Percentiles rank a stretch among this genome's conserved stretches.
phyloP scores from a whole-genome alignment of 768 basidiomycete genomes.

The Asterophora lycoperdoides region DNA sequence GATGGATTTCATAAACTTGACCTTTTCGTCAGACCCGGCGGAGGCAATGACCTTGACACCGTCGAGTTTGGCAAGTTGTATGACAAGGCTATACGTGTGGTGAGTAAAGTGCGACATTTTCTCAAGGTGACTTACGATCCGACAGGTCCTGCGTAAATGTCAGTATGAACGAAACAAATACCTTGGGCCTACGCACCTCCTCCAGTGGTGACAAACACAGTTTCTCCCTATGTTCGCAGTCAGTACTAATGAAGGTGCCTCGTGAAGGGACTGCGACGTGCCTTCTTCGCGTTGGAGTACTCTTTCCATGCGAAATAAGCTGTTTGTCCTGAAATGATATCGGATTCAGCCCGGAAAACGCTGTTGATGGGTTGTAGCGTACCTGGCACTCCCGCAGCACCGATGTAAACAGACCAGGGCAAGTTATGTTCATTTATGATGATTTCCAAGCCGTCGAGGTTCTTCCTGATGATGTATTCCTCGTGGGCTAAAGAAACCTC shows the following conservation, averaged over 20 bases:
- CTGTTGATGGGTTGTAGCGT: too few species aligned
- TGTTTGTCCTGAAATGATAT: constrained; percentile 27
- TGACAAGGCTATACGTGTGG: too few species aligned
- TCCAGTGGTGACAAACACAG: constrained; percentile 37
- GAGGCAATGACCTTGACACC: constrained; percentile 55
- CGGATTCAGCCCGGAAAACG: too few species aligned
- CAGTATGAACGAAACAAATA: not conserved
- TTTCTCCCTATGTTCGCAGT: constrained; percentile 29
- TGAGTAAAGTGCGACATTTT: constrained; percentile 26
- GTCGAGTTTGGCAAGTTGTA: not conserved
- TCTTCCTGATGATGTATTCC: constrained; percentile 34
- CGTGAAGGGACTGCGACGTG: constrained; percentile 6
- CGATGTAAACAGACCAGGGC: constrained; percentile 45
- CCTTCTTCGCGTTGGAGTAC: constrained; percentile 35
- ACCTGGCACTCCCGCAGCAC: constrained; percentile 51
- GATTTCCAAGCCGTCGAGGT: constrained; percentile 19
- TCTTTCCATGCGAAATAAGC: constrained; percentile 40
- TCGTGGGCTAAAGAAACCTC: constrained; percentile 29
- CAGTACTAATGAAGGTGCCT: not conserved
- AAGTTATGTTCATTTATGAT: constrained; percentile 40
- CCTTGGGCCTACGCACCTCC: constrained; percentile 27
- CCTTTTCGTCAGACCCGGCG: constrained; percentile 60
- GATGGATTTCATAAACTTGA: constrained; percentile 44
- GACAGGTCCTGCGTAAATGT: constrained; percentile 35
- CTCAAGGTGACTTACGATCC: constrained; percentile 12